These are phyloP conservation scores for Setomelanomma holmii DNA, from an alignment of 2,329 filamentous ascomycete genomes.

Conservation along the genomic window DNA sequence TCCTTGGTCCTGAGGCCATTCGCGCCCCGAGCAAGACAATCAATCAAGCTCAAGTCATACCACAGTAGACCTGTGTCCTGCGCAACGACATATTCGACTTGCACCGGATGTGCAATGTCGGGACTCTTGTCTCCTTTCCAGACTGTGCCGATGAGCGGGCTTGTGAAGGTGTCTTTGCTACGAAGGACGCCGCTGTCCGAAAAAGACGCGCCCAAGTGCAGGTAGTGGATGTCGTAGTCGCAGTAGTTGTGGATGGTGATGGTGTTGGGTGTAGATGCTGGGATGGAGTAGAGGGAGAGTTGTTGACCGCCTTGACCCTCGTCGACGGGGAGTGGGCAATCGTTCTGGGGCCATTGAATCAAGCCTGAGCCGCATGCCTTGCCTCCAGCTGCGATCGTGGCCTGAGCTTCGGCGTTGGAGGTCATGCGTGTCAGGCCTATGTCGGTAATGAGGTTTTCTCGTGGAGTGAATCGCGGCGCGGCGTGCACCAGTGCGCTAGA, in stretches of 20 bases:
- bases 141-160: constrained; percentile 15
- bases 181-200: constrained; percentile 8
- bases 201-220: constrained; percentile 9
- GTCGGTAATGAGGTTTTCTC: neutral
- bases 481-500: neutral
- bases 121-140: constrained; percentile 21
- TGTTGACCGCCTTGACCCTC: constrained; percentile 10
- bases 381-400: neutral
- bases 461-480: neutral
- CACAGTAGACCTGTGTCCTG: constrained; percentile 5
- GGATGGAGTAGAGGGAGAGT: constrained; percentile 18
- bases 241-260: constrained; percentile 29
- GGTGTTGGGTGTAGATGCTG: constrained; percentile 9
- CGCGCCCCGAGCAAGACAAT: constrained; percentile 12
- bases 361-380: constrained; percentile 7
- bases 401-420: neutral
- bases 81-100: constrained; percentile 20
- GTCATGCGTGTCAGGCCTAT: neutral
- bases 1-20: constrained; percentile 13
- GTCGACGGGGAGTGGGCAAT: constrained; percentile 13
- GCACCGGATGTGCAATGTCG: constrained; percentile 14
- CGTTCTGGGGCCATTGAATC: constrained; percentile 17
- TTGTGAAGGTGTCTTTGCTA: constrained; percentile 9
- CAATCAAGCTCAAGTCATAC: constrained; percentile 29
- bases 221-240: constrained; percentile 19